Conservation (phyloP, 305 asterid species). For the Rubia peregrina region DNA sequence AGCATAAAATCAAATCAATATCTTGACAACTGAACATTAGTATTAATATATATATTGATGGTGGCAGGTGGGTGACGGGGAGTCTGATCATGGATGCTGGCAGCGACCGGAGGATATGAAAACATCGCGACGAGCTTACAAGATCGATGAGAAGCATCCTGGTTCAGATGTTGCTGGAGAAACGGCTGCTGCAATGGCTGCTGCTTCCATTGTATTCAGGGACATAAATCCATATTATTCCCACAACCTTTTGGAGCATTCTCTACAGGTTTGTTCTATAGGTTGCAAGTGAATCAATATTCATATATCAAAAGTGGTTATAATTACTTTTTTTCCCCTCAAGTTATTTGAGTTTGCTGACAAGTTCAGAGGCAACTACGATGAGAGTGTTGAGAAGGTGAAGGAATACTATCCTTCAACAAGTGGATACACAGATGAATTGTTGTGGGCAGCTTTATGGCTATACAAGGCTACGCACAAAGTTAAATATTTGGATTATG, state of each 20-base stretch:
- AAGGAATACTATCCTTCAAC: constrained; percentile 24
- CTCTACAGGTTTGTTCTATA: constrained; percentile 27
- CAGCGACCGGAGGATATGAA: constrained; percentile 36
- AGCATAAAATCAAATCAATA: not conserved
- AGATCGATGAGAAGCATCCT: constrained; percentile 35
- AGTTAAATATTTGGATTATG: constrained; percentile 22
- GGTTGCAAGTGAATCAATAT: not conserved
- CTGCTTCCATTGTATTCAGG: constrained; percentile 37
- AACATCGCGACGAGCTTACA: constrained; percentile 30
- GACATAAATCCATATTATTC: constrained; percentile 31
- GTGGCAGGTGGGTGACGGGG: constrained; percentile 34
- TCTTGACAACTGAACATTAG: not conserved
- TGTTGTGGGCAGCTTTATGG: constrained; percentile 38
- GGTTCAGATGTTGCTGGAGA: constrained; percentile 51
- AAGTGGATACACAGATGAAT: constrained; percentile 37
- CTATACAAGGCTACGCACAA: constrained; percentile 30
- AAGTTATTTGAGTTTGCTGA: constrained; percentile 65
- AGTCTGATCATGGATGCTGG: constrained; percentile 35
- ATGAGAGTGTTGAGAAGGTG: constrained; percentile 39
- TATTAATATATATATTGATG: not conserved
- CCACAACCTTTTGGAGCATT: constrained; percentile 29
- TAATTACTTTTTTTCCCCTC: too few relatives aligned
- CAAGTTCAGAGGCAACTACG: constrained; percentile 54
- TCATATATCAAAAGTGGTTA: not conserved
- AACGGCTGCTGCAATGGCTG: constrained; percentile 46